These are phyloP conservation scores for Aquilaria malaccensis DNA, from an alignment of 345 rosid genomes.

Conservation along the genomic window DNA sequence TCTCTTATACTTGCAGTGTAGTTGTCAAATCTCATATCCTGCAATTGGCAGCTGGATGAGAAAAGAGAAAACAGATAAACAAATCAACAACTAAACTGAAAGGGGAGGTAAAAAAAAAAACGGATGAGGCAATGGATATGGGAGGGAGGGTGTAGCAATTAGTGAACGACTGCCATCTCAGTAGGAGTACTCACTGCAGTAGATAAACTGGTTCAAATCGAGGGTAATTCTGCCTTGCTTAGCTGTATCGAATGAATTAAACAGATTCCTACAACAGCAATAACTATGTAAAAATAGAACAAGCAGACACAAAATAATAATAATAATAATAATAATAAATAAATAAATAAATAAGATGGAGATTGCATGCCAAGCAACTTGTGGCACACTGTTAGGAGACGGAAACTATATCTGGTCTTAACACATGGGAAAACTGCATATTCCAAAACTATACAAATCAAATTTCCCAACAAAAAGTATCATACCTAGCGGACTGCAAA, in stretches of 20 bases:
- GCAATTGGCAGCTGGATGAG: conserved; percentile 52
- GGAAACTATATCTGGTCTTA: neutral
- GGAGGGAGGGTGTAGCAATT: neutral
- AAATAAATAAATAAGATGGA: neutral
- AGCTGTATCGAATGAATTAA: conserved; percentile 59
- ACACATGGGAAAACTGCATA: neutral
- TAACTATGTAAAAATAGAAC: neutral
- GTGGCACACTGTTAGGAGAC: neutral
- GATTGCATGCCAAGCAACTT: conserved; percentile 1
- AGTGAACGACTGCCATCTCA: neutral
- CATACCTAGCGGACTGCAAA: conserved; percentile 55
- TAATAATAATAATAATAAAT: neutral
- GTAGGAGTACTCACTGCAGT: conserved; percentile 44
- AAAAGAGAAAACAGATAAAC: conserved; percentile 7
- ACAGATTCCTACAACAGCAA: conserved; percentile 41
- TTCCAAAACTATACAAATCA: neutral
- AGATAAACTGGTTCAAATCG: conserved; percentile 61
- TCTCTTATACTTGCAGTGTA: neutral
- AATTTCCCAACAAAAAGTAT: conserved; percentile 1
- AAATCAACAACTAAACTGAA: neutral
- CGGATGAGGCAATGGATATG: neutral
- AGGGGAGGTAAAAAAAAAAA: neutral
- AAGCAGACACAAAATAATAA: neutral
- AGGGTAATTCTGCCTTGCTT: conserved; percentile 66
- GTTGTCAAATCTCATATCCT: conserved; percentile 38